Evolutionary conservation across 345 rosid genomes (phyloP).

Genomic region (Lepidium aucheri): DNA sequence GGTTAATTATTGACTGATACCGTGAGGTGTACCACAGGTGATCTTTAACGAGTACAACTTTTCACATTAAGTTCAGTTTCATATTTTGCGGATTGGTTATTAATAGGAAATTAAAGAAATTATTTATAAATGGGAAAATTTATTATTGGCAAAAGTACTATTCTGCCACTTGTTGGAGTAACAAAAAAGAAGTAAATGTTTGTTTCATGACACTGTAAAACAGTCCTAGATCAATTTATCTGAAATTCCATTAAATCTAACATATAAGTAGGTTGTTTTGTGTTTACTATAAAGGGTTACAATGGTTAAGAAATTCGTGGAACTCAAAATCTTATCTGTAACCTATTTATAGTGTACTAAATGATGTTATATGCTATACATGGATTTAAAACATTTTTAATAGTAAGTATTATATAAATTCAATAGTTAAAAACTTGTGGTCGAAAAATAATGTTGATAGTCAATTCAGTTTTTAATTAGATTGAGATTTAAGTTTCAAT

Average conservation of each 20-base stretch:
- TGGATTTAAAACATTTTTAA: no score
- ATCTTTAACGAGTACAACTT: constrained; percentile 25
- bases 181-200: not conserved
- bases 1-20: not conserved
- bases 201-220: constrained; percentile 1
- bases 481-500: no score
- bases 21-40: constrained; percentile 5
- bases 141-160: constrained; percentile 13
- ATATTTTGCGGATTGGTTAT: constrained; percentile 17
- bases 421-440: no score
- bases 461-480: no score
- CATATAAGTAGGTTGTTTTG: constrained; percentile 3
- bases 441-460: no score
- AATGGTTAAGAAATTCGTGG: constrained; percentile 14
- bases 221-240: not conserved
- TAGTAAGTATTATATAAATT: no score
- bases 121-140: not conserved
- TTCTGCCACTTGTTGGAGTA: constrained; percentile 19
- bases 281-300: constrained; percentile 12
- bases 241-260: not conserved
- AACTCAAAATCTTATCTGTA: constrained; percentile 7
- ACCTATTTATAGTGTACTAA: constrained; percentile 7
- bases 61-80: constrained; percentile 22
- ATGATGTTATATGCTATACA: no score
- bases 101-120: not conserved